phyloP scores from a whole-genome alignment of 176 grass and related monocot genomes.

The Musa schizocarpa region DNA sequence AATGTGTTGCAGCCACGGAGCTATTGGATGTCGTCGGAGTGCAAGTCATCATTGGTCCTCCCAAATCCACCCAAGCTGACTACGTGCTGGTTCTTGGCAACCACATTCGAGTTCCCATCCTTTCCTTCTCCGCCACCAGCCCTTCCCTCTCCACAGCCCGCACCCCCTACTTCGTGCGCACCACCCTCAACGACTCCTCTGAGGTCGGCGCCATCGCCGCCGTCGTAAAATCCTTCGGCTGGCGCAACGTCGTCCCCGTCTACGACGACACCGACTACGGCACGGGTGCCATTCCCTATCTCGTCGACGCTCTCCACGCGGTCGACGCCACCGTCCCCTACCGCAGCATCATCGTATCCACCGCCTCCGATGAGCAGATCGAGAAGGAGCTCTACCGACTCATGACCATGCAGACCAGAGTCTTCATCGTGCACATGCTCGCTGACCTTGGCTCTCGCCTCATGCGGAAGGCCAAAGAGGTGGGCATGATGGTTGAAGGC shows the following conservation, averaged over 20 bases:
- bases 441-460: conserved; percentile 1
- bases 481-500: conserved; percentile 35
- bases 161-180: conserved; percentile 59
- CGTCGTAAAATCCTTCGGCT: conserved; percentile 29
- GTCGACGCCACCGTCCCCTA: conserved; percentile 18
- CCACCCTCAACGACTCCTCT: conserved; percentile 40
- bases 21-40: conserved; percentile 42
- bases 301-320: conserved; percentile 37
- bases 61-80: conserved; percentile 20
- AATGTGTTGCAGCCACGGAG: conserved; percentile 40
- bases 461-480: conserved; percentile 21
- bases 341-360: conserved; percentile 15
- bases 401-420: conserved; percentile 45
- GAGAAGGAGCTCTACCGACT: conserved; percentile 24
- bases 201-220: conserved; percentile 46
- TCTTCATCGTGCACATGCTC: conserved; percentile 54
- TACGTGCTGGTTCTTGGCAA: conserved; percentile 40
- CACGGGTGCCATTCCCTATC: conserved; percentile 30
- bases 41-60: conserved; percentile 46
- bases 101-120: conserved; percentile 44
- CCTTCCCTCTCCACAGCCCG: conserved; percentile 26
- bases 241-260: conserved; percentile 29
- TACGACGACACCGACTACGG: conserved; percentile 66
- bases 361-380: conserved; percentile 12
- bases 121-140: conserved; percentile 55